Base-by-base conservation (phyloP, 257 asterid genomes). In the Solanum habrochaites region DNA sequence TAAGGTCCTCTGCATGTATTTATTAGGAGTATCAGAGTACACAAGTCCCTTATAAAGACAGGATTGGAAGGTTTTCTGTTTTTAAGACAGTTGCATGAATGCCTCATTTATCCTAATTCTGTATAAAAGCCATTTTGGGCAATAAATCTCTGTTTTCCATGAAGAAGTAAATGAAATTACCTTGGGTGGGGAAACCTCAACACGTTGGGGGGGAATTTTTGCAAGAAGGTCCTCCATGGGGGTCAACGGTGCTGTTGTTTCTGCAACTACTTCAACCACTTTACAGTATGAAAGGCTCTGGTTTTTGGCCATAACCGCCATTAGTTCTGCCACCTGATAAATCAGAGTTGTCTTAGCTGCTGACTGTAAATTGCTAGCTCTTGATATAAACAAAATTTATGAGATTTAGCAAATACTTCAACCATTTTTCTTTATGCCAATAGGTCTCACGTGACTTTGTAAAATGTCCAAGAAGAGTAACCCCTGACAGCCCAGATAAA, bases 241-340 rank as follows among this genome's bases (percentile, higher is more conserved):
- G 87, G 93, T 93, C 91, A 94, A 86, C 78, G 98, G 97, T 85
- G 94, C 98, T 8, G 98, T 85, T 62, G 99, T 96, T 90, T 96
- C 99, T 82, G 99, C 99, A 81, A 95, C 85, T 85, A 94, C 98
- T 93, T 96, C 99, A 80, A 96, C 98, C 23, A 95, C 94, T 91
- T 96, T 96, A 87, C 97, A 95, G 91, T 83, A 95, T 3, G 99
- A 95, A 86, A 96, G 90, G 47, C 89, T 87, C 29, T 90, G 94
- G 70, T 94, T 95, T 89, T 94, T 94, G 27, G 98, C 97, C 94
- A 96, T 95, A 91, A 91, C 90, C 23, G 98, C 99, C 91, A 96
- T 35, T 29, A 96, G 91, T 93, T 96, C 99, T 64, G 99, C 99
- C 70, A 96, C 98, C 99, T 96, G 96, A 83, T 47, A 43, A 88